Evolutionary conservation across 345 rosid genomes (phyloP).

Genomic region (Reutealis trisperma): DNA sequence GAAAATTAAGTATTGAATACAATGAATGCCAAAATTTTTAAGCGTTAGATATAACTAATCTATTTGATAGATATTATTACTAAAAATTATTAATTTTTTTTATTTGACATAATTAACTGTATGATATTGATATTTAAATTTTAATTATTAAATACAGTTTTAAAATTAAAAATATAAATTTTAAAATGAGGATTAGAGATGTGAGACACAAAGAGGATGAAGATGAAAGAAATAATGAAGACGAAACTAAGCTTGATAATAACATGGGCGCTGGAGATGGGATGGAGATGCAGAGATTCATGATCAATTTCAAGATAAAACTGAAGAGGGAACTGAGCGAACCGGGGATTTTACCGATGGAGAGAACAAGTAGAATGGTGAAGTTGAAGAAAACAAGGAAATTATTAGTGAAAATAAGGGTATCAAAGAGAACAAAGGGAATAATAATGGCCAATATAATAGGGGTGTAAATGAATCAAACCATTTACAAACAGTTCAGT

Average conservation of each 20-base stretch:
- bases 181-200: constrained; percentile 33
- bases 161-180: too few relatives aligned
- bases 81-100: too few relatives aligned
- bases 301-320: constrained; percentile 19
- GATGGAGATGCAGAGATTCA: constrained; percentile 24
- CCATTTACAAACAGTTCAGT: too few relatives aligned
- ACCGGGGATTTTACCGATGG: constrained; percentile 30
- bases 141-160: too few relatives aligned
- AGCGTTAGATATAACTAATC: too few relatives aligned
- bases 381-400: constrained; percentile 21
- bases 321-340: constrained; percentile 33
- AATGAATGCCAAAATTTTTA: too few relatives aligned
- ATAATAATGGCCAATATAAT: constrained; percentile 11
- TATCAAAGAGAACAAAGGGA: constrained; percentile 22
- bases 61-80: too few relatives aligned
- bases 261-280: constrained; percentile 25
- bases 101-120: too few relatives aligned
- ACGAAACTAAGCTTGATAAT: constrained; percentile 40
- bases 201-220: constrained; percentile 49
- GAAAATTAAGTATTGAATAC: too few relatives aligned
- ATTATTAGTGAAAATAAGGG: background rate
- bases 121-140: too few relatives aligned
- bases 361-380: too few relatives aligned
- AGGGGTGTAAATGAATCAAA: too few relatives aligned
- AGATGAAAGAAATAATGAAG: constrained; percentile 36